phyloP scores from a whole-genome alignment of 768 basidiomycete genomes.

The Mycena indigotica region DNA sequence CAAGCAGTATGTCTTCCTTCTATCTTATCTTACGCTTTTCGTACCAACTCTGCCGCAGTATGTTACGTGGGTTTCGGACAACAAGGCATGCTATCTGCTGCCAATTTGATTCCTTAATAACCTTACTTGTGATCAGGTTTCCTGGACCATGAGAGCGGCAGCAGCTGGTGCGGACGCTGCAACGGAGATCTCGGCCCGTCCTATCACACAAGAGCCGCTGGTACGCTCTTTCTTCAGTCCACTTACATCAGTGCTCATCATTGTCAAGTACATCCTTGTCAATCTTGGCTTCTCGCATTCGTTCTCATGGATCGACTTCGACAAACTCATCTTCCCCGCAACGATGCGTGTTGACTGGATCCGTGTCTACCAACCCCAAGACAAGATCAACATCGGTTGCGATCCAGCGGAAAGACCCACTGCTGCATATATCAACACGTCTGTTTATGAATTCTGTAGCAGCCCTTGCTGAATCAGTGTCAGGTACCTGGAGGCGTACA shows the following conservation, averaged over 20 bases:
- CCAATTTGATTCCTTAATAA: not conserved
- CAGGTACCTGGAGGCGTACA: not conserved
- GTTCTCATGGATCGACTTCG: slow-evolving; percentile 68
- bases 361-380: slow-evolving; percentile 66
- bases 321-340: slow-evolving; percentile 53
- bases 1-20: slow-evolving; percentile 40
- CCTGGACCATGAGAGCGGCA: slow-evolving; percentile 57
- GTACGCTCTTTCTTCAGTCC: slow-evolving; percentile 32
- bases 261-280: slow-evolving; percentile 61
- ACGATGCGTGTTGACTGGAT: slow-evolving; percentile 81
- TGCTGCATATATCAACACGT: slow-evolving; percentile 71
- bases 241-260: slow-evolving; percentile 34
- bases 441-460: slow-evolving; percentile 21
- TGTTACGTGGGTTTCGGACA: slow-evolving; percentile 70
- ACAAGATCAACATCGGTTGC: slow-evolving; percentile 58
- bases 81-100: slow-evolving; percentile 24
- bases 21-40: slow-evolving; percentile 23
- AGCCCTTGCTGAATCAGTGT: not conserved
- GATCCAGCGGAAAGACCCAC: slow-evolving; percentile 80
- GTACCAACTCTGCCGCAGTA: slow-evolving; percentile 42
- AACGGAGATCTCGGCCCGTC: slow-evolving; percentile 58
- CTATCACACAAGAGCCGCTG: slow-evolving; percentile 74
- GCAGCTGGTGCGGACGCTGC: slow-evolving; percentile 53
- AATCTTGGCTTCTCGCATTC: slow-evolving; percentile 71
- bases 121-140: slow-evolving; percentile 20